Evolutionary conservation across 208 protist genomes (phyloP).

Genomic region (Strigomonas culicis): DNA sequence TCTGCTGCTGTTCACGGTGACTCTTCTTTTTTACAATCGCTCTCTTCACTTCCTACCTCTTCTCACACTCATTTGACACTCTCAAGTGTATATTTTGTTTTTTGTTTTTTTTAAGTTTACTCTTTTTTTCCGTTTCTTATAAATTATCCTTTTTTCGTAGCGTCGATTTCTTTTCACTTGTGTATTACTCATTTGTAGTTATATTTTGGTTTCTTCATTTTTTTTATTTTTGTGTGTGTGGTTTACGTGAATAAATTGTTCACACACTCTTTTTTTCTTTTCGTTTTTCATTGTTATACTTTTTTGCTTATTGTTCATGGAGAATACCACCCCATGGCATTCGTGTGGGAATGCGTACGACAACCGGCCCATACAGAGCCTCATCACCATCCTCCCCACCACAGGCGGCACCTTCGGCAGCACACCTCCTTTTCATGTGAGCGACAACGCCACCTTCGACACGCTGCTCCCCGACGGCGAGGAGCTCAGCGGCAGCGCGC

Average conservation of each 20-base stretch:
- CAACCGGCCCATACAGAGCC: too few species aligned
- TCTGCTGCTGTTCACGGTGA: too few species aligned
- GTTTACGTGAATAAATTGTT: too few species aligned
- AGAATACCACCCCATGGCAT: neutral
- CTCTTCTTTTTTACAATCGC: too few species aligned
- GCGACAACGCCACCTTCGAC: too few species aligned
- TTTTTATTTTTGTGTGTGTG: neutral
- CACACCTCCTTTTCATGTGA: too few species aligned
- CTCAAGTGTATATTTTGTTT: constrained; percentile 14
- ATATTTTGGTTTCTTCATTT: neutral
- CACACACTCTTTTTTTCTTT: constrained; percentile 14
- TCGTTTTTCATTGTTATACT: constrained; percentile 1
- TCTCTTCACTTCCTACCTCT: neutral
- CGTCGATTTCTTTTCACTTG: neutral
- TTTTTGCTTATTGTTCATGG: neutral
- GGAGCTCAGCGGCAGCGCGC: too few species aligned
- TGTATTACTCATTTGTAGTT: neutral
- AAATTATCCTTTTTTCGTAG: neutral
- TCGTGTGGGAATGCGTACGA: too few species aligned
- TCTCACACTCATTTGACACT: constrained; percentile 11
- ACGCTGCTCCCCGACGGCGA: too few species aligned
- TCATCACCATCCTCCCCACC: too few species aligned
- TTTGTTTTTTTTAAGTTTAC: constrained; percentile 10
- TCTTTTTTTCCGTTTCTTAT: neutral
- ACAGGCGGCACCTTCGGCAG: too few species aligned